phyloP scores from a whole-genome alignment of 2,329 filamentous ascomycete species.

The Colletotrichum incanum region DNA sequence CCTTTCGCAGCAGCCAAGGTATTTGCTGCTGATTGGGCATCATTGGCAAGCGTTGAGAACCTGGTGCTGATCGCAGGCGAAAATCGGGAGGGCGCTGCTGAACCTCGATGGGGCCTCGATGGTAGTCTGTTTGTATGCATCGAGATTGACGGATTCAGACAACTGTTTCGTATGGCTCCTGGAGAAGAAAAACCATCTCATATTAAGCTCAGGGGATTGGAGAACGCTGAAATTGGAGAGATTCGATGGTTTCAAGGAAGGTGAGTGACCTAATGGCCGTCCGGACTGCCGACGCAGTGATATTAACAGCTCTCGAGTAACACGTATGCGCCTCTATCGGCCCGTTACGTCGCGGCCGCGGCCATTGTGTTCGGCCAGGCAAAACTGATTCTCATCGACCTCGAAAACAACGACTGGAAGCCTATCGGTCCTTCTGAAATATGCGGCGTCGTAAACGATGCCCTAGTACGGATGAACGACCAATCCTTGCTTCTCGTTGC shows the following conservation, averaged over 20 bases:
- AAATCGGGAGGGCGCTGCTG: constrained; percentile 59
- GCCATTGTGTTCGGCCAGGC: constrained; percentile 53
- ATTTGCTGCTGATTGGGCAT: constrained; percentile 59
- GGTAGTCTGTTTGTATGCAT: constrained; percentile 64
- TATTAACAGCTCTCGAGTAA: constrained; percentile 49
- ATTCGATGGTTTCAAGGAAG: constrained; percentile 51
- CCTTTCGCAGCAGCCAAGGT: constrained; percentile 65
- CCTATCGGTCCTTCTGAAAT: constrained; percentile 47
- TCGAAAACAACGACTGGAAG: constrained; percentile 51
- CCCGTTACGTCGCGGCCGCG: constrained; percentile 53
- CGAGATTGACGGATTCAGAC: constrained; percentile 63
- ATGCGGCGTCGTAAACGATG: constrained; percentile 52
- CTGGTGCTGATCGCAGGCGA: constrained; percentile 58
- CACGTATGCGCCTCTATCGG: constrained; percentile 57
- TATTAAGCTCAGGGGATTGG: constrained; percentile 56
- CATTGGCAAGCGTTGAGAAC: constrained; percentile 51
- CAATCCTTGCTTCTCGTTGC: constrained; percentile 57
- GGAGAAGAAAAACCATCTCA: constrained; percentile 48
- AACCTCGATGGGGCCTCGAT: constrained; percentile 67
- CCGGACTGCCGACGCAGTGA: not conserved
- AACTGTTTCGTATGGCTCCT: constrained; percentile 59
- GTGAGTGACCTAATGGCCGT: constrained; percentile 43
- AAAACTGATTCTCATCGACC: constrained; percentile 56
- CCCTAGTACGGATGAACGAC: constrained; percentile 54
- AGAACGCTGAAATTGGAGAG: constrained; percentile 59